Conservation (phyloP, 2,329 filamentous ascomycete species). For the Colletotrichum sp. region DNA sequence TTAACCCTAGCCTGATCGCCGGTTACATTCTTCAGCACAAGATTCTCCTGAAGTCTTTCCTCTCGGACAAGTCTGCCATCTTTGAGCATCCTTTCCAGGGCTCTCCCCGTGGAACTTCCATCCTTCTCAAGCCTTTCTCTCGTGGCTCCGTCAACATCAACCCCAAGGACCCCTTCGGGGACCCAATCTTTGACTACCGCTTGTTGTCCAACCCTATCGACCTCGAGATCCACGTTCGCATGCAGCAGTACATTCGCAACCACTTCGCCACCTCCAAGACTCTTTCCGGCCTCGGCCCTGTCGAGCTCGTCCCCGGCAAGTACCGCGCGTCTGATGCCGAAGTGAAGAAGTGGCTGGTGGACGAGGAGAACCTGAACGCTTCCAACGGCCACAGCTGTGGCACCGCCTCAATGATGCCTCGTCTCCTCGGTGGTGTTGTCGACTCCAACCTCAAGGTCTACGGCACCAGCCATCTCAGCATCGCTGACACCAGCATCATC, state of each 20-base stretch:
- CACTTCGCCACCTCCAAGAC: constrained; percentile 34
- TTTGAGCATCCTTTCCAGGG: constrained; percentile 26
- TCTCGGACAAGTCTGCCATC: constrained; percentile 24
- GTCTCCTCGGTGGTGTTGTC: constrained; percentile 21
- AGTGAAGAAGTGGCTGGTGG: constrained; percentile 22
- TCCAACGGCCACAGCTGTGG: constrained; percentile 22
- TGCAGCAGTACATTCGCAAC: constrained; percentile 40
- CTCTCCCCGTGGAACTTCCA: not conserved
- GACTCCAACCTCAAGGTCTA: constrained; percentile 20
- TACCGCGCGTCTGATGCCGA: constrained; percentile 32
- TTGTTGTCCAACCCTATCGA: constrained; percentile 54
- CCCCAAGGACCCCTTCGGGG: constrained; percentile 36
- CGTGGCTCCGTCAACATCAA: constrained; percentile 60
- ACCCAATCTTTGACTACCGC: constrained; percentile 51
- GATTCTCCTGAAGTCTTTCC: constrained; percentile 16
- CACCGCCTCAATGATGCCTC: constrained; percentile 23
- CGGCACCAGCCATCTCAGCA: constrained; percentile 31
- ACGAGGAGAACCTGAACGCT: constrained; percentile 9
- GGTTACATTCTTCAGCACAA: constrained; percentile 25
- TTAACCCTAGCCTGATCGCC: constrained; percentile 18
- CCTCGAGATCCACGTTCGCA: constrained; percentile 46
- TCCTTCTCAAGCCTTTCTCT: constrained; percentile 45
- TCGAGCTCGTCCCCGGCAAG: constrained; percentile 38
- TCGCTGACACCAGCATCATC: constrained; percentile 50
- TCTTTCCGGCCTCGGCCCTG: constrained; percentile 33